These are phyloP conservation scores for Beauveria asiatica DNA, from an alignment of 2,329 filamentous ascomycete species.

Conservation along the genomic window DNA sequence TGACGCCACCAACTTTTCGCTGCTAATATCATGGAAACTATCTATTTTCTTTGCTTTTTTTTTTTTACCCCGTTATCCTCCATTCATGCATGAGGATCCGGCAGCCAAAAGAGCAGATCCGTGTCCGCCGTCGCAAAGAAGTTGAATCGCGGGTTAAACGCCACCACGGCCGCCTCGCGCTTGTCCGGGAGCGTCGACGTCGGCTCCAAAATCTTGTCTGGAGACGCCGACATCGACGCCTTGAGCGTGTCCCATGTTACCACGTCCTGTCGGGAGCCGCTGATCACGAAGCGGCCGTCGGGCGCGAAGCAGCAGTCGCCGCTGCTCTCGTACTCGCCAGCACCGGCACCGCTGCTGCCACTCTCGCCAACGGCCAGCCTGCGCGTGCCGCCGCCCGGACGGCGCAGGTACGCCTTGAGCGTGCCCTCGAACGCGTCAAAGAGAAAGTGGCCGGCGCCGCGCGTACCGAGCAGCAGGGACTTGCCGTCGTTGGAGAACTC, in stretches of 20 bases:
- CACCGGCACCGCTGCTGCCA: slow-evolving; percentile 33
- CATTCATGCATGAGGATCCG: slow-evolving; percentile 49
- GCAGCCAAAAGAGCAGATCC: slow-evolving; percentile 72
- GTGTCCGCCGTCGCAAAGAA: slow-evolving; percentile 85
- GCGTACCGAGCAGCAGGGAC: slow-evolving; percentile 73
- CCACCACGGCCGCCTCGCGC: slow-evolving; percentile 64
- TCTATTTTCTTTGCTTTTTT: not conserved
- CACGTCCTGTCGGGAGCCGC: slow-evolving; percentile 66
- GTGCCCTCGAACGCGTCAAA: slow-evolving; percentile 87
- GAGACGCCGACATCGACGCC: slow-evolving; percentile 32
- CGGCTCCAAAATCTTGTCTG: slow-evolving; percentile 53
- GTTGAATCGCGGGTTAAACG: slow-evolving; percentile 87
- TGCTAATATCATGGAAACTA: not conserved
- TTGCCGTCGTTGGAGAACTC: slow-evolving; percentile 97
- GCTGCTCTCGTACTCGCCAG: slow-evolving; percentile 42
- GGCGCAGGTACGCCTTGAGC: slow-evolving; percentile 64
- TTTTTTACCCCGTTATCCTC: slow-evolving; percentile 13
- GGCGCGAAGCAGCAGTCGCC: slow-evolving; percentile 84
- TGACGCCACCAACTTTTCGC: not conserved
- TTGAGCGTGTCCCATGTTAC: slow-evolving; percentile 78
- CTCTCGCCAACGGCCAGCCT: slow-evolving; percentile 47
- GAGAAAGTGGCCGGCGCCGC: slow-evolving; percentile 76
- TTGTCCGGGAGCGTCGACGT: slow-evolving; percentile 56
- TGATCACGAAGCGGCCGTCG: slow-evolving; percentile 81
- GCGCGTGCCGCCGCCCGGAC: slow-evolving; percentile 43